Conservation (phyloP, 2,329 filamentous ascomycete genomes). For the Magnaporthiopsis poae region DNA sequence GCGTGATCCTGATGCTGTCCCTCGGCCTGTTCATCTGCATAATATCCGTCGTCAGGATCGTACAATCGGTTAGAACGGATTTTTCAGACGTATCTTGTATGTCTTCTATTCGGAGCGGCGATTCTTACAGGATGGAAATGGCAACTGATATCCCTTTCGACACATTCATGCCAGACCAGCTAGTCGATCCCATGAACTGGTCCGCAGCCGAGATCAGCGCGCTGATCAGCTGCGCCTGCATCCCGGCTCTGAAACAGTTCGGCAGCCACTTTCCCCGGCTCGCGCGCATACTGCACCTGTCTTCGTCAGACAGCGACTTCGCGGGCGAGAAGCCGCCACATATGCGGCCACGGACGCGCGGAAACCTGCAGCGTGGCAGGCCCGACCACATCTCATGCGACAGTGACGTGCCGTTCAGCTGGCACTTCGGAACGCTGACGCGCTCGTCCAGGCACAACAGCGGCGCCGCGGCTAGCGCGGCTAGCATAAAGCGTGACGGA, state of each 20-base stretch:
- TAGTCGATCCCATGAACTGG: constrained; percentile 12
- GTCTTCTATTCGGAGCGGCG: too few species aligned
- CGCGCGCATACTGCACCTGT: constrained; percentile 9
- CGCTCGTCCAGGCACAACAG: too few species aligned
- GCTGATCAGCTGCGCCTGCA: constrained; percentile 13
- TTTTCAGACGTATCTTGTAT: background rate
- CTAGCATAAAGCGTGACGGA: background rate
- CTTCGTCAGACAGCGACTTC: background rate
- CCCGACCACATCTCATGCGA: too few species aligned
- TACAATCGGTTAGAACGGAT: background rate
- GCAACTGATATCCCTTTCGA: background rate
- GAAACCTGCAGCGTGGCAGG: too few species aligned
- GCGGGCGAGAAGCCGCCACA: too few species aligned
- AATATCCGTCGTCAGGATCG: background rate
- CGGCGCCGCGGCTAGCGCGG: too few species aligned
- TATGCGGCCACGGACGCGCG: too few species aligned
- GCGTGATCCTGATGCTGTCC: constrained; percentile 11
- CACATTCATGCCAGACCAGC: background rate
- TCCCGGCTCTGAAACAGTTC: constrained; percentile 12
- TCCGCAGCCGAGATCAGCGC: constrained; percentile 14
- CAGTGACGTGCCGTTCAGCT: too few species aligned
- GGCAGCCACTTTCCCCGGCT: constrained; percentile 10
- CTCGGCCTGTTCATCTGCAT: constrained; percentile 7
- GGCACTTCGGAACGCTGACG: too few species aligned
- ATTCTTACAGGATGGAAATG: background rate